Conservation (phyloP, 352 stramenopile genomes). For the Pilasporangium apinafurcum region DNA sequence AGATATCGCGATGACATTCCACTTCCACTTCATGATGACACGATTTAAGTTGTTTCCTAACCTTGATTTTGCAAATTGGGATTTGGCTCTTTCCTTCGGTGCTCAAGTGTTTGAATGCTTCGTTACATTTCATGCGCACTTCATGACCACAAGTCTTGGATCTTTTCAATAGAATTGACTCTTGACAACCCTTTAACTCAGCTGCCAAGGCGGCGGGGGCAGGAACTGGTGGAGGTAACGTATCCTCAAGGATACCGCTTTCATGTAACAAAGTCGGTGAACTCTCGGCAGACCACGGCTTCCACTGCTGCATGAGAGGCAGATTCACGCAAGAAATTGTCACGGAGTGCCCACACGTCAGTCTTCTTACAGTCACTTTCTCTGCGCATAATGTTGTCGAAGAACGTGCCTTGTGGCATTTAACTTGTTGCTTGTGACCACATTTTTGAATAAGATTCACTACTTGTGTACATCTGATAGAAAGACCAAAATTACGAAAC, state of each 20-base stretch:
- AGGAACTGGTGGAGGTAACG: slow-evolving; percentile 14
- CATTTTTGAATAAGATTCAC: slow-evolving; percentile 32
- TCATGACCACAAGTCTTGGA: slow-evolving; percentile 47
- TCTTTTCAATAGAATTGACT: slow-evolving; percentile 28
- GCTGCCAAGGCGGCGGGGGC: slow-evolving; percentile 14
- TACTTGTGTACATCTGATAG: slow-evolving; percentile 24
- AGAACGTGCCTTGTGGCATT: slow-evolving; percentile 41
- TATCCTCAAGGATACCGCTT: slow-evolving; percentile 33
- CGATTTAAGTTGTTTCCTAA: slow-evolving; percentile 17
- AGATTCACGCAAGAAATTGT: slow-evolving; percentile 29
- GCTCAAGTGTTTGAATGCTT: slow-evolving; percentile 33
- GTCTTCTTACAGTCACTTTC: slow-evolving; percentile 15
- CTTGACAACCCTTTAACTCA: slow-evolving; percentile 27
- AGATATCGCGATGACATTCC: slow-evolving; percentile 28
- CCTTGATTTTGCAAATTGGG: slow-evolving; percentile 13
- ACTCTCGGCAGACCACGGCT: slow-evolving; percentile 29
- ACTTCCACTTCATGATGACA: slow-evolving; percentile 39
- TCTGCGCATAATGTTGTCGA: slow-evolving; percentile 22
- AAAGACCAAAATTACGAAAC: slow-evolving; percentile 37
- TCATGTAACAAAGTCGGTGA: slow-evolving; percentile 18
- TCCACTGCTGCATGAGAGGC: slow-evolving; percentile 22
- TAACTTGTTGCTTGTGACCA: slow-evolving; percentile 31
- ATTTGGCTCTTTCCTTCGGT: slow-evolving; percentile 1
- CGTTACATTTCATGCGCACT: slow-evolving; percentile 40
- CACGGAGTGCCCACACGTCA: slow-evolving; percentile 40